Evolutionary conservation across 495 filamentous ascomycete genomes (phyloP), one percentile per base, ranked within the genome.

Genomic region (Xylaria acuta): DNA sequence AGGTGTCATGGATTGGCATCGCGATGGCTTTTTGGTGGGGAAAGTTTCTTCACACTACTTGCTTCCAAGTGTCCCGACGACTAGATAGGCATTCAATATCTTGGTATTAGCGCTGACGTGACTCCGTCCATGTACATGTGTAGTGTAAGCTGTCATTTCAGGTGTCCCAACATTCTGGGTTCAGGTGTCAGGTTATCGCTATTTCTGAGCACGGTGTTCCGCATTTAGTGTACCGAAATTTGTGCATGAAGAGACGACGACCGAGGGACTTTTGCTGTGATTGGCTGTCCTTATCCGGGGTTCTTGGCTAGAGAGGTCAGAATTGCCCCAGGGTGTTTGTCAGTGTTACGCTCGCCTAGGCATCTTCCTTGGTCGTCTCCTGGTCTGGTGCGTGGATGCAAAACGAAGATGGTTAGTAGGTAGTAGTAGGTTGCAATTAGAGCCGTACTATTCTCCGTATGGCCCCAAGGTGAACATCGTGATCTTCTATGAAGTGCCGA

Each of bases 121-220:
- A 69, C 53, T 36, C 41, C 41, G 22, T n/a, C n/a, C n/a, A n/a
- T n/a, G n/a, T n/a, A n/a, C n/a, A n/a, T n/a, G 20, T 53, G 34
- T 54, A 18, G 51, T 69, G 45, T 45, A 45, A 70, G 54, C 41
- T 47, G 45, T 53, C 56, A 70, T 49, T 53, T 62, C 68, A 56
- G 68, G 68, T 18, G 69, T 71, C 69, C 69, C 69, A 71, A 53
- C 60, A 56, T 25, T 54, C 51, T 71, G 69, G 69, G 25, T 56
- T 64, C 45, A 8, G 49, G 41, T 53, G 38, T 56, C 27, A 30
- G 36, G 18, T n/a, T 43, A 43, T 64, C 36, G 43, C 30, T 54
- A 56, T 56, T 49, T 56, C 65, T 67, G 65, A 56, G 65, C 65
- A 67, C 47, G 65, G 47, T 67, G 49, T 67, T 67, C 65, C 65